A percentile compares a stretch with the other conserved stretches of the same genome.
Conservation (phyloP, 257 asterid genomes). For the Petunia secreta region DNA sequence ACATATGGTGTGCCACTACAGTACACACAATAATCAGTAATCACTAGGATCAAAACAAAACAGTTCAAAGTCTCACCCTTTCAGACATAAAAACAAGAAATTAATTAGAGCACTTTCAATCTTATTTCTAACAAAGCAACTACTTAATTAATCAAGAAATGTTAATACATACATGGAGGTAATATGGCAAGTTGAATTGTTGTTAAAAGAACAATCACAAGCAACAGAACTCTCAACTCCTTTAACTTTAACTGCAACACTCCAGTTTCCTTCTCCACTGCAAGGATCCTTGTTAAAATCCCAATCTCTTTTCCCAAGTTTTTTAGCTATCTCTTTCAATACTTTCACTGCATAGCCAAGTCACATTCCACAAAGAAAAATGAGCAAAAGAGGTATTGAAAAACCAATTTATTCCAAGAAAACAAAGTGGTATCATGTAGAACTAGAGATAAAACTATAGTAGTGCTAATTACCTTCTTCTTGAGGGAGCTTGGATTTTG, state of each 20-base stretch:
- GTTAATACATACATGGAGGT: slow-evolving; percentile 53
- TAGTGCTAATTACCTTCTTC: slow-evolving; percentile 55
- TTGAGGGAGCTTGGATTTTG: slow-evolving; percentile 45
- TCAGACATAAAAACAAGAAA: not conserved
- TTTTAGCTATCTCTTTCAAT: slow-evolving; percentile 60
- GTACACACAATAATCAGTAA: not conserved
- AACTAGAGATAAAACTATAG: not conserved
- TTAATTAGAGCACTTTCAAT: not conserved
- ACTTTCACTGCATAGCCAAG: slow-evolving; percentile 53
- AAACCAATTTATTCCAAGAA: not conserved
- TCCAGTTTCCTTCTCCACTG: slow-evolving; percentile 80
- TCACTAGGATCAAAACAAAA: not conserved
- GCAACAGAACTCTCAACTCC: slow-evolving; percentile 68
- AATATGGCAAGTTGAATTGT: slow-evolving; percentile 69
- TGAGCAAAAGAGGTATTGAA: not conserved
- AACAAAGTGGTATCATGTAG: not conserved
- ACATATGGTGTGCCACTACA: not conserved
- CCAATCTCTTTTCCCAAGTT: slow-evolving; percentile 83
- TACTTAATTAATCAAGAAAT: not conserved
- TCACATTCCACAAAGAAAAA: not conserved
- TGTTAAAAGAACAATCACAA: slow-evolving; percentile 71
- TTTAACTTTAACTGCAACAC: slow-evolving; percentile 50
- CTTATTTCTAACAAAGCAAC: not conserved
- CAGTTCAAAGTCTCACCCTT: not conserved
- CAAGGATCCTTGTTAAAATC: slow-evolving; percentile 76